phyloP scores from a whole-genome alignment of 1,284 basidiomycete species.

The Apiotrichum gracile region DNA sequence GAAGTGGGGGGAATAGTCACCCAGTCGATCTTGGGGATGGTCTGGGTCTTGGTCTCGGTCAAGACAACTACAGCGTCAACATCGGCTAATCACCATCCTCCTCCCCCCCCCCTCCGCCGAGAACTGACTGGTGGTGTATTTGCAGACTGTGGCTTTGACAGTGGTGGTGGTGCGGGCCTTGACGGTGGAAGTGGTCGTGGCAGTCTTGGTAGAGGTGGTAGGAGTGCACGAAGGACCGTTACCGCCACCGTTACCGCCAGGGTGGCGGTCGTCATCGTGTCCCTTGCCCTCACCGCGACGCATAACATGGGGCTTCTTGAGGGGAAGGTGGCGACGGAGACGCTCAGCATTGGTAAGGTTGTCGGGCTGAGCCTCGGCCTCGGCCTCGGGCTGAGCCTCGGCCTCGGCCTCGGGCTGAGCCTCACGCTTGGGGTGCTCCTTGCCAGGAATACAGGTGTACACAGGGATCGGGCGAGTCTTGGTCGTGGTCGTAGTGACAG shows the following conservation, averaged over 20 bases:
- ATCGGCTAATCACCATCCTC: too few relatives aligned
- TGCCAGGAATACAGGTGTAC: not conserved
- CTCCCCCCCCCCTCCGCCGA: too few relatives aligned
- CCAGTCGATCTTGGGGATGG: too few relatives aligned
- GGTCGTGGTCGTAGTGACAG: not conserved
- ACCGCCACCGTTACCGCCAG: not conserved
- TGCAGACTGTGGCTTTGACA: too few relatives aligned
- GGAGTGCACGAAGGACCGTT: conserved; percentile 6
- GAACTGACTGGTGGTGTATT: too few relatives aligned
- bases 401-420: too few relatives aligned
- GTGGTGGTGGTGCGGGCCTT: too few relatives aligned
- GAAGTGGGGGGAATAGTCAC: too few relatives aligned
- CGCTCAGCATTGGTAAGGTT: conserved; percentile 12
- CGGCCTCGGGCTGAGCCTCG: not conserved
- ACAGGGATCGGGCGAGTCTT: not conserved
- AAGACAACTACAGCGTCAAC: too few relatives aligned
- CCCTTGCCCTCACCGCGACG: not conserved
- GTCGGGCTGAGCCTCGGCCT: not conserved
- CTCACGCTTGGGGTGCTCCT: too few relatives aligned
- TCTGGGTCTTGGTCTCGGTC: too few relatives aligned
- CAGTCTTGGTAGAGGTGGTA: not conserved
- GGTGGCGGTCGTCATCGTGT: not conserved
- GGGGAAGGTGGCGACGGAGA: conserved; percentile 11
- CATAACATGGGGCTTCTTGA: not conserved
- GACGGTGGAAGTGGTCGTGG: not conserved